Percentiles rank a stretch among this genome's conserved stretches.
Conservation (phyloP, 495 filamentous ascomycete genomes). For the Xylaria intraflava region DNA sequence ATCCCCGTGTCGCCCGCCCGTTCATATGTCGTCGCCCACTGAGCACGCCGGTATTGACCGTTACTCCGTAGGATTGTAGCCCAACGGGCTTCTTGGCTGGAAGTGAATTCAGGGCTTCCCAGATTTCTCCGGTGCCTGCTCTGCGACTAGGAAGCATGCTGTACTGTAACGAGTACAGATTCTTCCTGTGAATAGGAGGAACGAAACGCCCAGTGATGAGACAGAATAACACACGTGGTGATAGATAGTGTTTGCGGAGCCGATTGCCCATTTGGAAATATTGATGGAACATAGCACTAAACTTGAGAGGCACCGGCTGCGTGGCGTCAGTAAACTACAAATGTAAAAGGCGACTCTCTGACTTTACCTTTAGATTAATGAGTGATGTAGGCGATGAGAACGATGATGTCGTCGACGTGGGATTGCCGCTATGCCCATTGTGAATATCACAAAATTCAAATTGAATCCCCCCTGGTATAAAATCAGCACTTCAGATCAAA, state of each 20-base stretch:
- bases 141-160: conserved; percentile 87
- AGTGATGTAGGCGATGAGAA: conserved; percentile 55
- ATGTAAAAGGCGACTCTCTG: not conserved
- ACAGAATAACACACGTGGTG: conserved; percentile 77
- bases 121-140: conserved; percentile 76
- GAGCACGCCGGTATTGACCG: conserved; percentile 2
- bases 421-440: conserved; percentile 37
- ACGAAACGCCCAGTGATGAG: conserved; percentile 84
- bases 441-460: conserved; percentile 82
- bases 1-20: conserved; percentile 18
- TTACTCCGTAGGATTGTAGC: conserved; percentile 13
- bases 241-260: conserved; percentile 91
- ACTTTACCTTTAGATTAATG: conserved; percentile 66
- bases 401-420: conserved; percentile 11
- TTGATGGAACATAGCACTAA: conserved; percentile 88
- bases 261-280: conserved; percentile 92
- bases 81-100: conserved; percentile 31
- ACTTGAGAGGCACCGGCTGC: conserved; percentile 82
- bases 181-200: conserved; percentile 86
- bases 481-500: conserved; percentile 4
- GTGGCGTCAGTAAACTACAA: conserved; percentile 13
- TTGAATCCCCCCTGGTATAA: conserved; percentile 66
- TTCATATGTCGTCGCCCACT: conserved; percentile 25
- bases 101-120: conserved; percentile 57
- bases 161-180: conserved; percentile 95